Base-by-base conservation (phyloP, 768 basidiomycete species). In the Leccinum aurantiacum region DNA sequence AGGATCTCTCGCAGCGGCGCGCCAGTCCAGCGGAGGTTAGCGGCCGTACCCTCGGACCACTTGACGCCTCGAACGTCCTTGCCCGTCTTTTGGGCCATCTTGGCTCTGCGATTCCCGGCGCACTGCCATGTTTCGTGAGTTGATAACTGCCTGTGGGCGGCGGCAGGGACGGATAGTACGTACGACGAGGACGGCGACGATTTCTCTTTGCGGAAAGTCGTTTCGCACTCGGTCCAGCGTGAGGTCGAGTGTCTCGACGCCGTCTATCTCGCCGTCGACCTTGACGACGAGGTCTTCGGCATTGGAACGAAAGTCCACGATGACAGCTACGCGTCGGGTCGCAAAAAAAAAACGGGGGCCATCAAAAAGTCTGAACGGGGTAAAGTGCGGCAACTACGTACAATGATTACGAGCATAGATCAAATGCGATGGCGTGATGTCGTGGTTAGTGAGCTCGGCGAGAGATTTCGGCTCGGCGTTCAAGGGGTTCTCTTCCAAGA, bases 391-490 rank as follows among this genome's bases (percentile, higher is more conserved):
- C 11, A 33, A 79, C 74, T 35, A 84, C 58, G 79, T 80, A 49
- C 88, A 84, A 65, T 91, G 89, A 65, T 91, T 91, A 35, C 90
- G 83, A 60, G 83, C 84, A 66, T 89, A 92, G 10, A 86, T 77
- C n/a, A 87, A 76, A 49, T 81, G 80, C 55, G 82, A 80, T 1
- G 89, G 88, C 0, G 89, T 90, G 58, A 83, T 60, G 6, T 79
- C 68, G 22, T 72, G 60, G 52, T 58, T 67, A 31, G 63, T 47
- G 66, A 85, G 85, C 64, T 86, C 82, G 19, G 84, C 79, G 13
- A 91, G 78, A 17, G 80, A 78, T 2, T 78, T 74, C 1, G 89
- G 85, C 63, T 92, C 89, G 17, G 89, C 88, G 67, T 91, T 91
- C 76, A 84, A 85, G 3, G 89, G 89, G 8, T 80, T 65, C 6